phyloP scores from a whole-genome alignment of 345 rosid species.

The Eucalyptus virginea region DNA sequence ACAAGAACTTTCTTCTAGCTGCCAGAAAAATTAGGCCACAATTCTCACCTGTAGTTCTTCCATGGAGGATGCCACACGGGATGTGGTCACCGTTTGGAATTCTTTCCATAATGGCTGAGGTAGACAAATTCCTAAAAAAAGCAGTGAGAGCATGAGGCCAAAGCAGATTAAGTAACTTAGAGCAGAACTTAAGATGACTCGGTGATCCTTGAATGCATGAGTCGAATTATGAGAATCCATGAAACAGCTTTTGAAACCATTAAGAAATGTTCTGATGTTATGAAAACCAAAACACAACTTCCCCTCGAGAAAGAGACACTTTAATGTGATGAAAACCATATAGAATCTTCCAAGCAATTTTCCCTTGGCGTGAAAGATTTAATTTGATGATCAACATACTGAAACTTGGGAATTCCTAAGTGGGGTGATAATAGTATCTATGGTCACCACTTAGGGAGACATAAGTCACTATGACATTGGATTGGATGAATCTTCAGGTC shows the following conservation, averaged over 20 bases:
- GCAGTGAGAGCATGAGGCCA: not conserved
- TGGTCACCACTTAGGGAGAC: no score
- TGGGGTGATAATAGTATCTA: no score
- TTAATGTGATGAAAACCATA: no score
- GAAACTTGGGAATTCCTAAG: no score
- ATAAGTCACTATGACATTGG: no score
- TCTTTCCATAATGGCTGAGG: constrained; percentile 89
- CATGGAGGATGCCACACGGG: constrained; percentile 97
- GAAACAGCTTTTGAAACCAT: not conserved
- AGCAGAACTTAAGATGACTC: not conserved
- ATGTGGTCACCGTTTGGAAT: constrained; percentile 96
- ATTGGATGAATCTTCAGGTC: no score
- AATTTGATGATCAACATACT: no score
- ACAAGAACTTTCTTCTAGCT: not conserved
- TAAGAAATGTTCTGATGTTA: not conserved
- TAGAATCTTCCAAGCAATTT: no score
- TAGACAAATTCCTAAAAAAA: constrained; percentile 47
- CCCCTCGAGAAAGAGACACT: no score
- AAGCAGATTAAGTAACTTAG: not conserved
- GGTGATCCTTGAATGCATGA: not conserved
- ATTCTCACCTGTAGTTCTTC: constrained; percentile 87
- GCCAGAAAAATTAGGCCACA: not conserved
- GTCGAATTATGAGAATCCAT: not conserved
- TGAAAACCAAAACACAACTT: no score
- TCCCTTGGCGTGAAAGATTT: no score